Base-by-base conservation (phyloP, 2,329 filamentous ascomycete genomes). In the Aspergillus ruber region DNA sequence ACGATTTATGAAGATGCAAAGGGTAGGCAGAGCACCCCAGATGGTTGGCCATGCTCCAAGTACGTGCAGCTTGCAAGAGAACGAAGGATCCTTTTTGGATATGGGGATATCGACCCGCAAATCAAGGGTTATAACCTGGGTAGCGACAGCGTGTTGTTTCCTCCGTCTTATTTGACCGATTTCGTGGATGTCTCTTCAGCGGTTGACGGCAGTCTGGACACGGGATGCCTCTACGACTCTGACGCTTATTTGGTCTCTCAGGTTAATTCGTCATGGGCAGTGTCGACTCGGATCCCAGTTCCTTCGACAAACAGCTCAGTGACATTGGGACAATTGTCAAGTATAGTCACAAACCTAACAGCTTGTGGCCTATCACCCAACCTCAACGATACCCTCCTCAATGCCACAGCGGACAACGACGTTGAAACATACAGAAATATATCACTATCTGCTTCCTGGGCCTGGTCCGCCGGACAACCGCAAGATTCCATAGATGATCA, bases 41-140 rank as follows among this genome's bases (percentile, higher is more conserved):
- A 82, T 63, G 83, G 83, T 9, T 86, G 83, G 83, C 83, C 83
- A 0, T 77, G 75, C n/a, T 76, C 80, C 54, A 72, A 74, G 17
- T 82, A 75, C 54, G 63, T 84, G 29, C 78, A 82, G 53, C 72
- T 83, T 40, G 68, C 71, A 2, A 67, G 73, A 42, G 70, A 72
- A n/a, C 74, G 74, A 53, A 71, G 82, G 27, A 55, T 85, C 2
- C 57, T 85, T 2, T 61, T 79, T 7, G 73, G 74, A 33, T 82
- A 79, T 59, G 81, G 81, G 1, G 67, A 60, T 0, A 61, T 84
- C 4, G 81, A 83, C 58, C 65, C 78, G 2, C 78, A 83, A 47
- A 77, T 85, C 70, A 52, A 59, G 8, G 61, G 56, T 2, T 85
- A 85, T 57, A 72, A 84, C 53, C 70, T 77, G n/a, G 62, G 59